Evolutionary conservation across 2,329 filamentous ascomycete species (phyloP).

Genomic region (Aspergillus alliaceus): DNA sequence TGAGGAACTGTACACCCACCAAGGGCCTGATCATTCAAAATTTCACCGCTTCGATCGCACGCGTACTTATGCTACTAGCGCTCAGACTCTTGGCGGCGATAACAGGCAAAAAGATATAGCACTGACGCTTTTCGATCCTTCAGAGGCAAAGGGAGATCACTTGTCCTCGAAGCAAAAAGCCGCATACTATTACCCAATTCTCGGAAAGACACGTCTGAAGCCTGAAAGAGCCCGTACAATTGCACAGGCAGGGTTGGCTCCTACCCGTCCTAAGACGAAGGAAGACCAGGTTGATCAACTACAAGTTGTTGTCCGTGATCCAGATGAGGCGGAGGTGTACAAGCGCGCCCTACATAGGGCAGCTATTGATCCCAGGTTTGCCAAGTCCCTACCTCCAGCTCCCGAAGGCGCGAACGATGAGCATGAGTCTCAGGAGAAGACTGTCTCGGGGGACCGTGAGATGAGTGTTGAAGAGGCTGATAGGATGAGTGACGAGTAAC

Average conservation of each 20-base stretch:
- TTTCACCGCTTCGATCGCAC: constrained; percentile 58
- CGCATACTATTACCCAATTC: constrained; percentile 64
- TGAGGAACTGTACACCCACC: constrained; percentile 49
- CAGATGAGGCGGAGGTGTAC: constrained; percentile 50
- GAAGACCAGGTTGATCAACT: constrained; percentile 55
- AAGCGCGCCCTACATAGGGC: constrained; percentile 47
- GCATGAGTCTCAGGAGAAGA: constrained; percentile 9
- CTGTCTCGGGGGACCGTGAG: constrained; percentile 14
- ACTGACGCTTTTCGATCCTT: constrained; percentile 57
- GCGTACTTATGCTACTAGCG: constrained; percentile 61
- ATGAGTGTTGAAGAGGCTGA: constrained; percentile 17
- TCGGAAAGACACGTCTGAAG: constrained; percentile 57
- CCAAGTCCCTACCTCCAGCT: constrained; percentile 35
- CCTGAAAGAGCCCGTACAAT: constrained; percentile 47
- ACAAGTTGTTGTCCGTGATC: constrained; percentile 53
- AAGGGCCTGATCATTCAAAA: constrained; percentile 43
- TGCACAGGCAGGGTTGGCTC: constrained; percentile 41
- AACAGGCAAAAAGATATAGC: constrained; percentile 59
- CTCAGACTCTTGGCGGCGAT: constrained; percentile 52
- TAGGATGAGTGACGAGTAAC: constrained; percentile 23
- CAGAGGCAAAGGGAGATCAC: constrained; percentile 21
- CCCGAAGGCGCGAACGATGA: constrained; percentile 18
- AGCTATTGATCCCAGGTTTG: constrained; percentile 47
- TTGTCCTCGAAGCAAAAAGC: constrained; percentile 46
- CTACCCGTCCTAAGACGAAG: constrained; percentile 38